A percentile compares a stretch with the other conserved stretches of the same genome.
These are phyloP conservation scores for Hibiscus mutabilis DNA, from an alignment of 345 rosid genomes.

Conservation along the genomic window DNA sequence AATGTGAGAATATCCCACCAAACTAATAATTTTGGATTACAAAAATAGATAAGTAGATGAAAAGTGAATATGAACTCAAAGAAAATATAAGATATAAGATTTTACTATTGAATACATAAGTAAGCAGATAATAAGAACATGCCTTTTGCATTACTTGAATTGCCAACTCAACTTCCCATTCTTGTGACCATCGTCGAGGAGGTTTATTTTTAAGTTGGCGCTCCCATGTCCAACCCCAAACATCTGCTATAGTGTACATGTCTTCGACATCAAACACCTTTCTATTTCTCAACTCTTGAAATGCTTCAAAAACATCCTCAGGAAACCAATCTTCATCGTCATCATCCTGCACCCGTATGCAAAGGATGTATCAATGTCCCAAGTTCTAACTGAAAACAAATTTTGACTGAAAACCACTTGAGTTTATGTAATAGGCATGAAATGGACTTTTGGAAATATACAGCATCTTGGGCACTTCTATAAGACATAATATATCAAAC, in stretches of 20 bases:
- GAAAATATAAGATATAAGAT: neutral
- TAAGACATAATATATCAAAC: neutral
- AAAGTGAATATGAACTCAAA: neutral
- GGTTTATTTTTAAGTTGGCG: constrained; percentile 58
- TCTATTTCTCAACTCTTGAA: constrained; percentile 76
- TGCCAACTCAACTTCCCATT: constrained; percentile 94
- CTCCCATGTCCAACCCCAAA: constrained; percentile 99
- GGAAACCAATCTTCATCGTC: constrained; percentile 94
- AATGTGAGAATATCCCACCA: neutral
- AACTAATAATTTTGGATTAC: neutral
- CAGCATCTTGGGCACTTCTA: neutral
- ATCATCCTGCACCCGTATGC: constrained; percentile 50
- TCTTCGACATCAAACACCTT: constrained; percentile 69
- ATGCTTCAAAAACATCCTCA: constrained; percentile 71
- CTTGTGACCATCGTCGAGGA: constrained; percentile 87
- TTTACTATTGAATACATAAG: neutral
- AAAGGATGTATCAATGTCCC: neutral
- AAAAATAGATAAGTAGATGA: neutral
- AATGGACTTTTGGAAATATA: neutral
- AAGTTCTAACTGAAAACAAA: neutral
- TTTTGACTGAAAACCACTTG: neutral
- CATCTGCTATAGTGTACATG: constrained; percentile 96
- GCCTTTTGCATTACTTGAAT: constrained; percentile 71
- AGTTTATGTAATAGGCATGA: neutral
- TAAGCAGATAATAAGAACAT: constrained; percentile 17